phyloP scores from a whole-genome alignment of 345 rosid genomes.

The Syzygium jambos region DNA sequence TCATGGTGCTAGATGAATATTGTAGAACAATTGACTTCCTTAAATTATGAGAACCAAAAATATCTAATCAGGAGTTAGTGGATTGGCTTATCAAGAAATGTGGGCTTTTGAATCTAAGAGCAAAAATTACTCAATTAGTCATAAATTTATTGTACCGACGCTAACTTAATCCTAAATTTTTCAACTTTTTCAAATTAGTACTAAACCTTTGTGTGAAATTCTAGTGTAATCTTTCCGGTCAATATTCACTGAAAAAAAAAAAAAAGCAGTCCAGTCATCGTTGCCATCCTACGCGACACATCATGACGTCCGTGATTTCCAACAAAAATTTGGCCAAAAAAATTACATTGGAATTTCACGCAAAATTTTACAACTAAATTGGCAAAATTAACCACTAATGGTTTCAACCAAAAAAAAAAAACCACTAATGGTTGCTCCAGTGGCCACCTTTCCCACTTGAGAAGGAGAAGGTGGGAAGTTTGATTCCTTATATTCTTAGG shows the following conservation, averaged over 20 bases:
- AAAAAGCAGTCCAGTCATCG: not conserved
- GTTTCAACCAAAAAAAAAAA: no score
- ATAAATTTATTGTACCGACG: not conserved
- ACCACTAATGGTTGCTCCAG: no score
- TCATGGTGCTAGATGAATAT: not conserved
- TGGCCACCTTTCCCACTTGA: no score
- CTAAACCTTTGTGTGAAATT: not conserved
- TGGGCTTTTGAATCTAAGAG: not conserved
- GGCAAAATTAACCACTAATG: not conserved
- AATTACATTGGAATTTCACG: not conserved
- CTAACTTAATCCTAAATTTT: no score
- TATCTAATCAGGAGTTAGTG: not conserved
- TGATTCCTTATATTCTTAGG: no score
- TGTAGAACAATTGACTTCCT: not conserved
- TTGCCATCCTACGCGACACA: not conserved
- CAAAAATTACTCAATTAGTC: not conserved
- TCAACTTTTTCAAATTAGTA: not conserved
- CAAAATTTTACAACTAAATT: not conserved
- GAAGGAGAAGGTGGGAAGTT: no score
- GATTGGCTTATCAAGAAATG: not conserved
- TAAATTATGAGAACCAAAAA: not conserved
- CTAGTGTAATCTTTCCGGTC: not conserved
- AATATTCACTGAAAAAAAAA: not conserved
- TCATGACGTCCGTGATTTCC: fast-evolving
- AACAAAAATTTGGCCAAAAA: not conserved